These are phyloP conservation scores for Sutorius eximius DNA, from an alignment of 1,284 basidiomycete genomes.

Conservation along the genomic window DNA sequence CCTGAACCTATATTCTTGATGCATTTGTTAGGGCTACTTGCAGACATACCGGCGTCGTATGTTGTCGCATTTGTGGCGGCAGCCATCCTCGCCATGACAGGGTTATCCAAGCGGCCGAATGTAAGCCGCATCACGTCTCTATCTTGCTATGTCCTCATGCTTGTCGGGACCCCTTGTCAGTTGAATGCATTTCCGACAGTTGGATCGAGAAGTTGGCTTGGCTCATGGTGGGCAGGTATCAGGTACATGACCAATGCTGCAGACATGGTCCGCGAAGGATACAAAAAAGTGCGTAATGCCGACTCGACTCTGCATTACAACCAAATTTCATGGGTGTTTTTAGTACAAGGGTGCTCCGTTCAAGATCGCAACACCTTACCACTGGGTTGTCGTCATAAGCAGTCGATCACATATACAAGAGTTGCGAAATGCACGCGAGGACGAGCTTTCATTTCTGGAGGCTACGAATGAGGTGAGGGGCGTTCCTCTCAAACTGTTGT, in stretches of 20 bases:
- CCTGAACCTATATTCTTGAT: neutral
- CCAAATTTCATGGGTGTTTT: neutral
- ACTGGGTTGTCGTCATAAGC: constrained; percentile 43
- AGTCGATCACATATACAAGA: constrained; percentile 41
- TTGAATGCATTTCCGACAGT: constrained; percentile 19
- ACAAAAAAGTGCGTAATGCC: constrained; percentile 10
- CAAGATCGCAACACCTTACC: constrained; percentile 39
- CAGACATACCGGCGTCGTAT: neutral
- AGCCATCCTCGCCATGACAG: neutral
- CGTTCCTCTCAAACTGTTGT: too few relatives aligned
- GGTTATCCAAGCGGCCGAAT: neutral
- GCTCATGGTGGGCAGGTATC: constrained; percentile 16
- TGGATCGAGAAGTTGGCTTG: constrained; percentile 16
- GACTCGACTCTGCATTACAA: neutral
- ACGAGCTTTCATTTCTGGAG: constrained; percentile 37
- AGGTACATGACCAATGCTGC: constrained; percentile 4
- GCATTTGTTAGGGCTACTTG: neutral
- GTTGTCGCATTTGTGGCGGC: neutral
- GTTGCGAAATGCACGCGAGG: constrained; percentile 39
- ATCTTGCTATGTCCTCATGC: neutral
- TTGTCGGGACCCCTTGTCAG: constrained; percentile 2
- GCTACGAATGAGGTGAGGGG: constrained; percentile 35
- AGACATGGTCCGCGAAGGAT: constrained; percentile 20
- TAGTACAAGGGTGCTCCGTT: constrained; percentile 40
- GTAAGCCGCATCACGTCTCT: neutral